phyloP scores from a whole-genome alignment of 2,329 filamentous ascomycete genomes.

The Westerdykella sp. region DNA sequence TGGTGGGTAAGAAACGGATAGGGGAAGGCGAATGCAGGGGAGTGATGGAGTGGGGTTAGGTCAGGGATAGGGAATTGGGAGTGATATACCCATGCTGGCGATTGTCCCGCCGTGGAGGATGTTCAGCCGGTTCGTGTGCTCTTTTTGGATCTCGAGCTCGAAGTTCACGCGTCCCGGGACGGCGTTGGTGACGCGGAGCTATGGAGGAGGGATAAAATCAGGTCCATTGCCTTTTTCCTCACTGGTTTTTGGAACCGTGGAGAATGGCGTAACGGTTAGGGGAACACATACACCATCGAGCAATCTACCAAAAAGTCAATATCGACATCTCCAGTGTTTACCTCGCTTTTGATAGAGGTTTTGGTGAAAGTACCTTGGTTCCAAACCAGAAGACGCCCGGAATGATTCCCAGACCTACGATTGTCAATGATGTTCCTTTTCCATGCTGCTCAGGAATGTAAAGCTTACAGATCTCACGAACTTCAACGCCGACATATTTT shows the following conservation, averaged over 20 bases:
- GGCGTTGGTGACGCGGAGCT: conserved; percentile 64
- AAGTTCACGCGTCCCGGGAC: conserved; percentile 64
- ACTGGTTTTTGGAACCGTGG: not conserved
- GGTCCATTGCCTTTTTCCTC: not conserved
- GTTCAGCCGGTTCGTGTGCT: conserved; percentile 74
- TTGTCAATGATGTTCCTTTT: conserved; percentile 14
- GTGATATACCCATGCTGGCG: conserved; percentile 55
- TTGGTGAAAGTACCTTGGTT: conserved; percentile 61
- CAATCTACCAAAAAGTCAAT: conserved; percentile 23
- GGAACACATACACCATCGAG: conserved; percentile 37
- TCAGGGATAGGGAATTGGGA: not conserved
- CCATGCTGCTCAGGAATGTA: too few species aligned
- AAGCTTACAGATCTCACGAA: conserved; percentile 60
- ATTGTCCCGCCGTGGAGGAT: conserved; percentile 75
- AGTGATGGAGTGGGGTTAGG: too few species aligned
- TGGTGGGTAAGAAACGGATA: not conserved
- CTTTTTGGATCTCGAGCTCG: conserved; percentile 65
- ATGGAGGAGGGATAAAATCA: not conserved
- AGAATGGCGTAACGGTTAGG: not conserved
- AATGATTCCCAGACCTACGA: conserved; percentile 77
- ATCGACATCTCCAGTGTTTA: conserved; percentile 1
- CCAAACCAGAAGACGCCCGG: conserved; percentile 75
- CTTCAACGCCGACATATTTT: conserved; percentile 44
- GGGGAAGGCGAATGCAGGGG: too few species aligned
- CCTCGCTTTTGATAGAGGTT: not conserved